Conservation (phyloP, 208 protist genomes). For the Plasmodiophora brassicae region DNA sequence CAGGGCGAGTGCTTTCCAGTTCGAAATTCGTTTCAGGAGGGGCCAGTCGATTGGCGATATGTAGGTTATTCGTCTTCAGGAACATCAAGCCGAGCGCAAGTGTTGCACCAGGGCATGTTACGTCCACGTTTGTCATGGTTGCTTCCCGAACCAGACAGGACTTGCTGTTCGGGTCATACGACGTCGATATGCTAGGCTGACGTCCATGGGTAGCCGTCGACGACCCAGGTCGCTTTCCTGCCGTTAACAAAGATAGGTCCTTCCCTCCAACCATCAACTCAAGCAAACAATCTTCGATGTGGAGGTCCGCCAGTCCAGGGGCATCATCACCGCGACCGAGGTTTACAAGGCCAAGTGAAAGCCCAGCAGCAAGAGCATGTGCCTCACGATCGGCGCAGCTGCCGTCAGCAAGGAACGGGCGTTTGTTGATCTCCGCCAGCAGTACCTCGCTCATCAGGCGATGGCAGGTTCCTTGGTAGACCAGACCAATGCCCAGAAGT, state of each 20-base stretch:
- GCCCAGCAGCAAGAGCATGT: conserved; percentile 52
- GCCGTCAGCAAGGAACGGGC: neutral
- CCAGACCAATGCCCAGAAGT: conserved; percentile 69
- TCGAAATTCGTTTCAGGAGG: conserved; percentile 61
- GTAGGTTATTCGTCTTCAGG: conserved; percentile 60
- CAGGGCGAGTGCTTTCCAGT: conserved; percentile 63
- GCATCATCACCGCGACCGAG: conserved; percentile 48
- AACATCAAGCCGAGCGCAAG: conserved; percentile 68
- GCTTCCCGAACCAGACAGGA: conserved; percentile 55
- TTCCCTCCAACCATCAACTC: conserved; percentile 50
- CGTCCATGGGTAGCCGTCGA: too few relatives aligned
- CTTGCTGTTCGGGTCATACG: too few relatives aligned
- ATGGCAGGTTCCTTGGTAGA: conserved; percentile 59
- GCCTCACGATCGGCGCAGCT: conserved; percentile 45
- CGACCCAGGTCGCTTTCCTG: too few relatives aligned
- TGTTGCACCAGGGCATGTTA: conserved; percentile 65
- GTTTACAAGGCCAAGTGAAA: conserved; percentile 55
- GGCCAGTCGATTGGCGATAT: conserved; percentile 55
- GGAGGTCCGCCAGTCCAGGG: conserved; percentile 53
- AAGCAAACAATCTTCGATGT: conserved; percentile 50
- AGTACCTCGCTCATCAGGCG: conserved; percentile 67
- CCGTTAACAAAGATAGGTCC: too few relatives aligned
- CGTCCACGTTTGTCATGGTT: conserved; percentile 60
- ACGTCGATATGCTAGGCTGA: too few relatives aligned
- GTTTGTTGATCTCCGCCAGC: conserved; percentile 60